phyloP scores from a whole-genome alignment of 2,329 filamentous ascomycete genomes.

The Xylariaceae sp. region DNA sequence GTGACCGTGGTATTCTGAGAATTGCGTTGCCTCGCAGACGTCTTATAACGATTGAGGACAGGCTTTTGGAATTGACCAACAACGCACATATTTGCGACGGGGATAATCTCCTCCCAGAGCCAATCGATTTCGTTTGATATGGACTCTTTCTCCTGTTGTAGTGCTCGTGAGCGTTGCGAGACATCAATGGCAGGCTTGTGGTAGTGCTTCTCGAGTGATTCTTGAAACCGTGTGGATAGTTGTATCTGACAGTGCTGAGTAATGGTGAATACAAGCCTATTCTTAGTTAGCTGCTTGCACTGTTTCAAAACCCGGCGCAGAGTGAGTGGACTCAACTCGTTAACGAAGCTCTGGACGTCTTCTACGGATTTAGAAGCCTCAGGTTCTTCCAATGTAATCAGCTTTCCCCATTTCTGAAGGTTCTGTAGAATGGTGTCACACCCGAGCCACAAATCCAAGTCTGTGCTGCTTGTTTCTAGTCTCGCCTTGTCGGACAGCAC shows the following conservation, averaged over 20 bases:
- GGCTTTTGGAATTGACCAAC: slow-evolving; percentile 31
- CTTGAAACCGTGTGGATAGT: slow-evolving; percentile 10
- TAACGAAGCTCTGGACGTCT: slow-evolving; percentile 26
- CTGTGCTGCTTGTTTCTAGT: neutral
- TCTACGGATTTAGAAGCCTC: slow-evolving; percentile 11
- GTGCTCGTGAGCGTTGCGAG: neutral
- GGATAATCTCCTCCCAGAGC: slow-evolving; percentile 35
- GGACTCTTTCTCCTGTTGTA: slow-evolving; percentile 10
- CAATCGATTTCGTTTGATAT: slow-evolving; percentile 31
- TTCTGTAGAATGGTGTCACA: slow-evolving; percentile 13
- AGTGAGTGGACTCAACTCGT: slow-evolving; percentile 21
- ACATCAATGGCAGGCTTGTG: slow-evolving; percentile 1
- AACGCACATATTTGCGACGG: slow-evolving; percentile 35
- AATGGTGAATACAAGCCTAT: slow-evolving; percentile 14
- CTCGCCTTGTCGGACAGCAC: neutral
- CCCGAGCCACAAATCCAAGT: slow-evolving; percentile 6
- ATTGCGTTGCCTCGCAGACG: slow-evolving; percentile 8
- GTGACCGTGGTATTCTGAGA: slow-evolving; percentile 9
- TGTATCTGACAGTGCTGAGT: slow-evolving; percentile 14
- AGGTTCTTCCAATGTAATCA: slow-evolving; percentile 2
- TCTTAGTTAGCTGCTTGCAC: neutral
- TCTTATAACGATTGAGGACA: slow-evolving; percentile 14
- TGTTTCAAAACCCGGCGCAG: neutral
- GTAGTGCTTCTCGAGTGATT: neutral
- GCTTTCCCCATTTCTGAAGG: slow-evolving; percentile 10